Percentiles rank a stretch among this genome's conserved stretches.
These are phyloP conservation scores for Hymenoscyphus salicellus DNA, from an alignment of 2,329 filamentous ascomycete genomes.

Conservation along the genomic window DNA sequence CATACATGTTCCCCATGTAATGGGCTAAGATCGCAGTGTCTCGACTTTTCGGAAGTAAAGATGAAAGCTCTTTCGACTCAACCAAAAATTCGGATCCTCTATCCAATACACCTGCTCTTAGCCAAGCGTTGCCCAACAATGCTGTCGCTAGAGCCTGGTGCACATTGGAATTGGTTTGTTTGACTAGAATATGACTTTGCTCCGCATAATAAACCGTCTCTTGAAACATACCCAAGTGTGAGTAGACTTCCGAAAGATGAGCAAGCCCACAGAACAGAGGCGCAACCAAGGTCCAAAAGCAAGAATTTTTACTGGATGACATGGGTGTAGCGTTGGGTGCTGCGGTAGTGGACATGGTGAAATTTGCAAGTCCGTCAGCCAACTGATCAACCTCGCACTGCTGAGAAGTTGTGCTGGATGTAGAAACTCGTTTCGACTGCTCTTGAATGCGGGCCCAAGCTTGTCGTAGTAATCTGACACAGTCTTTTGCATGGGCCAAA, in stretches of 20 bases:
- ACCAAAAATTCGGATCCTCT: conserved; percentile 56
- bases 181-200: conserved; percentile 73
- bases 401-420: background rate
- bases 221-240: conserved; percentile 79
- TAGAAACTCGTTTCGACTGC: conserved; percentile 14
- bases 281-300: conserved; percentile 76
- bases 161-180: conserved; percentile 28
- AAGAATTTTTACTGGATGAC: conserved; percentile 51
- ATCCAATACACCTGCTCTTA: conserved; percentile 56
- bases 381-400: conserved; percentile 30
- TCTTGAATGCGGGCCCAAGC: conserved; percentile 40
- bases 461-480: conserved; percentile 47
- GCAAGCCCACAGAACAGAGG: conserved; percentile 69
- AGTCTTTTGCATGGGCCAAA: conserved; percentile 54
- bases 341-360: conserved; percentile 38
- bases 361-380: conserved; percentile 34
- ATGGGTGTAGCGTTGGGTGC: conserved; percentile 36
- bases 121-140: conserved; percentile 54
- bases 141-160: conserved; percentile 53
- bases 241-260: conserved; percentile 74
- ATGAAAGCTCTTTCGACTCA: conserved; percentile 52
- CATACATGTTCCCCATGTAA: conserved; percentile 53
- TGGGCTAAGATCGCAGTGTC: conserved; percentile 51
- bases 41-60: conserved; percentile 44
- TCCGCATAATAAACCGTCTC: conserved; percentile 88